These are phyloP conservation scores for Picea abies DNA, from an alignment of 83 land plant species.

Conservation along the genomic window DNA sequence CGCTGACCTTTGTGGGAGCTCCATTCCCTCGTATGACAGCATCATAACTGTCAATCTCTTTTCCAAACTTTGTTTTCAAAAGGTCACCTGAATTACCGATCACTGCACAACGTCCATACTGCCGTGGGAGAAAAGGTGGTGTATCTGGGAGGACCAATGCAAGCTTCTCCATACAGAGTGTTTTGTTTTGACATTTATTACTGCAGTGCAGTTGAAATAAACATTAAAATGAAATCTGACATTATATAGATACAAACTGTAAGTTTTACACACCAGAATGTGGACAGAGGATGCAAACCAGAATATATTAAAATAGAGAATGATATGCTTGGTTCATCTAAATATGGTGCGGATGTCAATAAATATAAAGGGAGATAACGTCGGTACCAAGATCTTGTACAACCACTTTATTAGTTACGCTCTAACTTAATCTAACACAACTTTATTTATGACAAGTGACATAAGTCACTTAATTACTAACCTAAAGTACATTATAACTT, in stretches of 20 bases:
- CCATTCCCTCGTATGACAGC: constrained; percentile 90
- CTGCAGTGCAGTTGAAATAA: constrained; percentile 40
- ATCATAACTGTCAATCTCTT: constrained; percentile 89
- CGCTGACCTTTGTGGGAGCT: constrained; percentile 79
- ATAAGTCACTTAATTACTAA: too few relatives aligned
- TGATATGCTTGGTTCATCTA: too few relatives aligned
- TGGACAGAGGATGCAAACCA: too few relatives aligned
- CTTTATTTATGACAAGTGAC: too few relatives aligned
- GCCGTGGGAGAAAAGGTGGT: constrained; percentile 86
- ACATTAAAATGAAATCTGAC: neutral
- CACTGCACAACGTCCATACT: constrained; percentile 92
- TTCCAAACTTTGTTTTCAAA: constrained; percentile 82
- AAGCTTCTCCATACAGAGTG: constrained; percentile 90
- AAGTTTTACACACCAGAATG: too few relatives aligned
- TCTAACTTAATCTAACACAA: too few relatives aligned
- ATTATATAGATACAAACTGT: neutral
- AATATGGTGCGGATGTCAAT: too few relatives aligned
- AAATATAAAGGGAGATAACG: too few relatives aligned
- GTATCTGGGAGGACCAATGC: constrained; percentile 77
- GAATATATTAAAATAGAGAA: too few relatives aligned
- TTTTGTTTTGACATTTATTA: constrained; percentile 71
- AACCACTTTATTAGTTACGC: too few relatives aligned
- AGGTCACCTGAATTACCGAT: constrained; percentile 95
- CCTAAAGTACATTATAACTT: too few relatives aligned
- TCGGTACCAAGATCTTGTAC: too few relatives aligned